These are phyloP conservation scores for Keqinozyma sinolaborantium DNA, from an alignment of 1,139 yeast species.

Conservation along the genomic window DNA sequence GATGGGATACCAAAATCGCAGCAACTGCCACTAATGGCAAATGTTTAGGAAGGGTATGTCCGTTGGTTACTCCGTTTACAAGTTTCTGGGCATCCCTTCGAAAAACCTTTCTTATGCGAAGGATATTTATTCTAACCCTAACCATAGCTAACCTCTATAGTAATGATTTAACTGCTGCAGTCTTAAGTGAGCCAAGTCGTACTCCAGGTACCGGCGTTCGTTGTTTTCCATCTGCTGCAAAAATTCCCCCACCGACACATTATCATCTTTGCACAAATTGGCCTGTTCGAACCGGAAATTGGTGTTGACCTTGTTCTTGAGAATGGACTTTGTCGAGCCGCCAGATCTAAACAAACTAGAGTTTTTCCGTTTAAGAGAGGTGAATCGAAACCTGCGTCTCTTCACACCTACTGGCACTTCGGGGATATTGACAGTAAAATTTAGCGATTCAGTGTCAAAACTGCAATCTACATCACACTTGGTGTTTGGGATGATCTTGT, in stretches of 20 bases:
- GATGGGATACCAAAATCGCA: too few species aligned
- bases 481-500: too few species aligned
- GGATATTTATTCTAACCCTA: too few species aligned
- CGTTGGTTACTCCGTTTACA: too few species aligned
- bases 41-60: too few species aligned
- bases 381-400: neutral
- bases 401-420: neutral
- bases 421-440: constrained; percentile 4
- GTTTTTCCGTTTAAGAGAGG: neutral
- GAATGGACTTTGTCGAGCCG: constrained; percentile 11
- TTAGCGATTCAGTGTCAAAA: constrained; percentile 8
- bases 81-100: too few species aligned
- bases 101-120: too few species aligned
- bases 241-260: constrained; percentile 10
- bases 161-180: constrained; percentile 1
- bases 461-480: constrained; percentile 4
- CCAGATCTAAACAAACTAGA: too few species aligned
- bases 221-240: constrained; percentile 6
- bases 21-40: too few species aligned
- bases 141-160: too few species aligned
- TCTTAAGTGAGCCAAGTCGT: constrained; percentile 1
- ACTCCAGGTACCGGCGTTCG: constrained; percentile 2
- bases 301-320: constrained; percentile 10
- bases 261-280: constrained; percentile 7
- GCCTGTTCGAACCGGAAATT: constrained; percentile 8